Base-by-base conservation (phyloP, 2,329 filamentous ascomycete species). In the Fusarium coffeatum region DNA sequence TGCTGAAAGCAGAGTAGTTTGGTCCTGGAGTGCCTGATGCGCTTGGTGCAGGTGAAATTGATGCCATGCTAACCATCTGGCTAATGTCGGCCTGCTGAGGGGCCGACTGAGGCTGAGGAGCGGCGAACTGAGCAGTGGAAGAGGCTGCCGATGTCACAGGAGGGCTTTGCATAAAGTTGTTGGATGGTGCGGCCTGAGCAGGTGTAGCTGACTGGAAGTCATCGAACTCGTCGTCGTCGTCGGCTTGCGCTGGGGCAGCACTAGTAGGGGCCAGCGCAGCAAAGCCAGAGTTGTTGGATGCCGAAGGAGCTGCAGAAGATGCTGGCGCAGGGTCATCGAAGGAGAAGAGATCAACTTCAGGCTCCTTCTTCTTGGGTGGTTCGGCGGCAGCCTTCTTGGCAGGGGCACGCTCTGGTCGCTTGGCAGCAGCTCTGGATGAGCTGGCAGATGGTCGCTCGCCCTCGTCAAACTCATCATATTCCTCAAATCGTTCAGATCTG, bases 381-480 rank as follows among this genome's bases (percentile, higher is more conserved):
- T 92, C 89, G 22, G 89, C 76, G 11, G 83, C 76, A 11, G 83
- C 80, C 74, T 86, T 85, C 59, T 79, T 80, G 13, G 73, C 72
- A 8, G 75, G 71, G 20, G 73, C 69, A 20, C 70, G 75, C 56
- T 81, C 80, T 8, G 79, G 72, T 64, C 73, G 73, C 66, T 77
- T 78, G 4, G 68, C 68, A 12, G 78, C 63, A 42, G 64, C 81
- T 73, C 85, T 88, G 34, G 83, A 82, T 25, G 88, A 81, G 62
- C 87, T 83, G 54, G 79, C 74, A 2, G 79, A 75, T 25, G 83
- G 83, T 56, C 81, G 76, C 34, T 85, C 81, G 42, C 87, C 93
- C 75, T 97, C 96, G 59, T 98, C 95, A 76, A 91, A 95, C 80
- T 99, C 96, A 77, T 99, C 94, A 76, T 99, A 99, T 80, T 98